Evolutionary conservation across 1,139 yeast species (phyloP).

Genomic region (Pichia inconspicua): DNA sequence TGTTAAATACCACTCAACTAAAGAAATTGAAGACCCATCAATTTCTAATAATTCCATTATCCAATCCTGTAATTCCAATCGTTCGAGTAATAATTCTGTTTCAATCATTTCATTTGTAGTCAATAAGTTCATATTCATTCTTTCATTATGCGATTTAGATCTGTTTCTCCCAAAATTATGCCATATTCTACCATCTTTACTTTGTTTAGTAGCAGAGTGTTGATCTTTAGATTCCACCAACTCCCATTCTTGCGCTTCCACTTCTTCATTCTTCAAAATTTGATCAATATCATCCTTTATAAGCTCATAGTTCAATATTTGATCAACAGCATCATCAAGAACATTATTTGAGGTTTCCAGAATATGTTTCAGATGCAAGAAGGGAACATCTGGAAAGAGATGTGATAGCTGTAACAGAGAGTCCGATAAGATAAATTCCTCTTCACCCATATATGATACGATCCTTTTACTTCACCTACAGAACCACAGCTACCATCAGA

Average conservation of each 20-base stretch:
- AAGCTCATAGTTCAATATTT: slow-evolving; percentile 19
- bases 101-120: neutral
- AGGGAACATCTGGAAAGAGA: slow-evolving; percentile 25
- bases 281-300: slow-evolving; percentile 8
- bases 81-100: slow-evolving; percentile 1
- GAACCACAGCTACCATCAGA: too few species aligned
- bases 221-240: neutral
- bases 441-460: too few species aligned
- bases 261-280: neutral
- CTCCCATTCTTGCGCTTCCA: neutral
- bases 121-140: neutral
- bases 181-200: neutral
- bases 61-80: slow-evolving; percentile 9
- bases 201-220: neutral
- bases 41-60: slow-evolving; percentile 13
- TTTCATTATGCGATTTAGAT: neutral
- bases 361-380: slow-evolving; percentile 14
- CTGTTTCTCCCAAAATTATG: too few species aligned
- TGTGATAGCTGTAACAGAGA: slow-evolving; percentile 15
- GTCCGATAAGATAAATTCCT: neutral
- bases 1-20: slow-evolving; percentile 13
- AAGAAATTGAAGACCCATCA: slow-evolving; percentile 1
- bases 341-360: slow-evolving; percentile 16
- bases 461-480: too few species aligned
- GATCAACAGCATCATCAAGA: slow-evolving; percentile 19